Evolutionary conservation across 169 alveolate species (phyloP).

Genomic region (Ichthyophthirius multifiliis): DNA sequence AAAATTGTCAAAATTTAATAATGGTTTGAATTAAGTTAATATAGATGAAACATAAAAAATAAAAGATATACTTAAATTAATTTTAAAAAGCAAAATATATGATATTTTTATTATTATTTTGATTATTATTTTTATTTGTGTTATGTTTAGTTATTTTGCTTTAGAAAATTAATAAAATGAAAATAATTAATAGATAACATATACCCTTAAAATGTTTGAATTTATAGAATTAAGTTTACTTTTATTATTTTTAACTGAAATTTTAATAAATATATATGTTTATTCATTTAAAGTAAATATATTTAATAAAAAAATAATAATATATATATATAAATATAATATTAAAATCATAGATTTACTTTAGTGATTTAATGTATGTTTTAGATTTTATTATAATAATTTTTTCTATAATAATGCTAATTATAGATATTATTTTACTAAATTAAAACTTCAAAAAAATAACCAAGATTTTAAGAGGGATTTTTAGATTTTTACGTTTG

Average conservation of each 20-base stretch:
- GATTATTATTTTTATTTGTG: conserved; percentile 7
- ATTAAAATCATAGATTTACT: background rate
- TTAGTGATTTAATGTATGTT: conserved; percentile 1
- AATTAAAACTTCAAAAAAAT: conserved; percentile 6
- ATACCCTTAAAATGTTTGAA: conserved; percentile 4
- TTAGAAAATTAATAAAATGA: conserved; percentile 11
- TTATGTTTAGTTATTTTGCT: conserved; percentile 24
- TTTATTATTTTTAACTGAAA: conserved; percentile 13
- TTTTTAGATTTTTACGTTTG: conserved; percentile 32
- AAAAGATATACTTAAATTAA: too few species aligned
- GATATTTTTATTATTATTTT: background rate
- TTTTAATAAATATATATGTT: background rate
- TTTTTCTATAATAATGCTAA: conserved; percentile 3
- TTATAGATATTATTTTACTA: conserved; percentile 5
- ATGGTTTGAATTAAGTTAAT: too few species aligned
- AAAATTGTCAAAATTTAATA: too few species aligned
- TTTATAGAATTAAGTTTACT: conserved; percentile 18
- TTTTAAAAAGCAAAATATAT: background rate
- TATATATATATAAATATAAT: background rate
- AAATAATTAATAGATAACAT: background rate
- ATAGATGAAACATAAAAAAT: too few species aligned
- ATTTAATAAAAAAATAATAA: background rate
- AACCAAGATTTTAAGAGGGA: conserved; percentile 20
- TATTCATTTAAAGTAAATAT: background rate
- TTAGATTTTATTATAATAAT: conserved; percentile 23